A percentile compares a stretch with the other conserved stretches of the same genome.
phyloP scores from a whole-genome alignment of 169 alveolate genomes.

The Babesia ovata region DNA sequence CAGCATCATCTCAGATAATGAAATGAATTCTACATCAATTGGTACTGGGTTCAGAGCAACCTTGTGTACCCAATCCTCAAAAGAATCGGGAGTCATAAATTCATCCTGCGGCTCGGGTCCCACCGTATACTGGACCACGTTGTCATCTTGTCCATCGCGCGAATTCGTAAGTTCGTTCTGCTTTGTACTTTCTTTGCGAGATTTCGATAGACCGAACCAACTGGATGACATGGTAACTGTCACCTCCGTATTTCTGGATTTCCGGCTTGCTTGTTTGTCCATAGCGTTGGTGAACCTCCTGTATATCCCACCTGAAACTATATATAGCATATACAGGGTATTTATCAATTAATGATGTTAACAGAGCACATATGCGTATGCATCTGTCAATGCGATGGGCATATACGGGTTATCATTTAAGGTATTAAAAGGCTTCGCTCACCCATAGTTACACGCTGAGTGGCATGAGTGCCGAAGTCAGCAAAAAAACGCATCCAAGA shows the following conservation, averaged over 20 bases:
- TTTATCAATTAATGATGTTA: not conserved
- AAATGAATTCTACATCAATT: slow-evolving; percentile 37
- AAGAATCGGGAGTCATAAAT: slow-evolving; percentile 20
- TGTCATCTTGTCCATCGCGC: slow-evolving; percentile 14
- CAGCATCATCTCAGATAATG: slow-evolving; percentile 37
- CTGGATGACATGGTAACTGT: slow-evolving; percentile 7
- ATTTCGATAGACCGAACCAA: slow-evolving; percentile 34
- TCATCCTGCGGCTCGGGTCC: slow-evolving; percentile 67
- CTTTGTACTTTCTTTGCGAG: not conserved
- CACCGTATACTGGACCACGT: slow-evolving; percentile 48
- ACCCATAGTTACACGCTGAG: slow-evolving; percentile 63
- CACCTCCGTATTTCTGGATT: slow-evolving; percentile 12
- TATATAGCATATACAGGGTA: not conserved
- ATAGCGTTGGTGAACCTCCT: slow-evolving; percentile 25
- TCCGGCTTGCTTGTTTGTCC: slow-evolving; percentile 1
- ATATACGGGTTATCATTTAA: not conserved
- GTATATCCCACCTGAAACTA: slow-evolving; percentile 46
- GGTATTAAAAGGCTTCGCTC: not conserved
- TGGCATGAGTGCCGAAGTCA: slow-evolving; percentile 61
- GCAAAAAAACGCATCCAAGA: slow-evolving; percentile 60
- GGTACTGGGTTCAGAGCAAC: slow-evolving; percentile 64
- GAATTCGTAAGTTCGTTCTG: not conserved
- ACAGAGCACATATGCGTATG: not conserved
- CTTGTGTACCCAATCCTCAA: slow-evolving; percentile 55
- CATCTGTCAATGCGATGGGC: not conserved